Evolutionary conservation across 768 basidiomycete species (phyloP).

Genomic region (Strobilomyces dryophilus): DNA sequence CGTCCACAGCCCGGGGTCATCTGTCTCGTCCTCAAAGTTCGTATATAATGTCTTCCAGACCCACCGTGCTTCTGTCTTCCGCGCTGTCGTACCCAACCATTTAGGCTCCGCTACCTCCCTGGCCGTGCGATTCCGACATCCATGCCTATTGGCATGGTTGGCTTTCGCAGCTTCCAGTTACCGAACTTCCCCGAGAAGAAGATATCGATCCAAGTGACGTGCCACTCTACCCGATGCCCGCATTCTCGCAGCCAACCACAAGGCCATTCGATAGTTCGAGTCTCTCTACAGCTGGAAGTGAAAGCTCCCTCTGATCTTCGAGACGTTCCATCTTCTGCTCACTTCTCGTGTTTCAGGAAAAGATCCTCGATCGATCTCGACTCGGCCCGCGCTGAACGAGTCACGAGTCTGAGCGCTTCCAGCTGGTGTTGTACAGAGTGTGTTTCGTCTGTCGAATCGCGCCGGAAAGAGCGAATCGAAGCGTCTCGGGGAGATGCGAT

Average conservation of each 20-base stretch:
- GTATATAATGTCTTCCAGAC: constrained; percentile 12
- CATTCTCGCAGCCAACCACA: constrained; percentile 15
- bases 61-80: constrained; percentile 9
- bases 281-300: constrained; percentile 21
- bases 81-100: constrained; percentile 14
- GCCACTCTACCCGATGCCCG: constrained; percentile 11
- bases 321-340: background rate
- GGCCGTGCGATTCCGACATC: constrained; percentile 13
- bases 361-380: constrained; percentile 32
- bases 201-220: background rate
- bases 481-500: constrained; percentile 1
- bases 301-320: background rate
- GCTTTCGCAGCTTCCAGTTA: constrained; percentile 7
- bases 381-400: constrained; percentile 23
- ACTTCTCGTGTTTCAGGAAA: constrained; percentile 22
- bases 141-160: constrained; percentile 16
- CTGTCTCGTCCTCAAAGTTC: constrained; percentile 16
- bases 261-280: constrained; percentile 13
- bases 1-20: constrained; percentile 5
- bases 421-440: constrained; percentile 26
- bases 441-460: constrained; percentile 18
- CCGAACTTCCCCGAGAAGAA: constrained; percentile 12
- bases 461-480: constrained; percentile 9
- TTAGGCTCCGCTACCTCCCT: constrained; percentile 4
- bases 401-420: constrained; percentile 33